phyloP scores from a whole-genome alignment of 2,329 filamentous ascomycete species.

The Aspergillus sp. region DNA sequence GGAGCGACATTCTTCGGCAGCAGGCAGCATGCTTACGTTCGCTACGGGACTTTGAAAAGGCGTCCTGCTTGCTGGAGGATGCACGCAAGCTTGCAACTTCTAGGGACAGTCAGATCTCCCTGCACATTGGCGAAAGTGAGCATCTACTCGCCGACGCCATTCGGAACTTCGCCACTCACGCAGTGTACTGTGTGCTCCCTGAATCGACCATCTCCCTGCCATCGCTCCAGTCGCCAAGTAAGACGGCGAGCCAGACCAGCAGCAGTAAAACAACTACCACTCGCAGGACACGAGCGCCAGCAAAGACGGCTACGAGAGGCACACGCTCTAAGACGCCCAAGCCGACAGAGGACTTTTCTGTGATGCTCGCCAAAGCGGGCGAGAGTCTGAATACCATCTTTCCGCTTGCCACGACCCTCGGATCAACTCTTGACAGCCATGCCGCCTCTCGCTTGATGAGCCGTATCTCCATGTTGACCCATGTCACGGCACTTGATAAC shows the following conservation, averaged over 20 bases:
- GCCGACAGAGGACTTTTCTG: constrained; percentile 38
- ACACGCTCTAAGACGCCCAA: constrained; percentile 32
- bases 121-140: constrained; percentile 41
- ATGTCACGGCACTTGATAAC: constrained; percentile 41
- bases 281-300: constrained; percentile 30
- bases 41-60: constrained; percentile 58
- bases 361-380: constrained; percentile 40
- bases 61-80: constrained; percentile 54
- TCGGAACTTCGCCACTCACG: constrained; percentile 67
- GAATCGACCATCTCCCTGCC: constrained; percentile 92
- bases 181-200: constrained; percentile 84
- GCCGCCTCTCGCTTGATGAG: constrained; percentile 42
- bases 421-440: constrained; percentile 45
- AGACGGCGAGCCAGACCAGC: constrained; percentile 39
- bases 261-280: constrained; percentile 28
- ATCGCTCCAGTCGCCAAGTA: constrained; percentile 54
- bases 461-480: constrained; percentile 45
- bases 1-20: constrained; percentile 53
- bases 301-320: constrained; percentile 29
- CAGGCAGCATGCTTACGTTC: constrained; percentile 53
- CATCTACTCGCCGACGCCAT: constrained; percentile 43
- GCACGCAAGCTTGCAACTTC: constrained; percentile 36
- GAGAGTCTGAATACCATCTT: constrained; percentile 38
- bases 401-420: constrained; percentile 34
- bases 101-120: constrained; percentile 65